Percentiles rank a stretch among this genome's conserved stretches.
Evolutionary conservation across 345 rosid species (phyloP).

Genomic region (Camelina sativa): DNA sequence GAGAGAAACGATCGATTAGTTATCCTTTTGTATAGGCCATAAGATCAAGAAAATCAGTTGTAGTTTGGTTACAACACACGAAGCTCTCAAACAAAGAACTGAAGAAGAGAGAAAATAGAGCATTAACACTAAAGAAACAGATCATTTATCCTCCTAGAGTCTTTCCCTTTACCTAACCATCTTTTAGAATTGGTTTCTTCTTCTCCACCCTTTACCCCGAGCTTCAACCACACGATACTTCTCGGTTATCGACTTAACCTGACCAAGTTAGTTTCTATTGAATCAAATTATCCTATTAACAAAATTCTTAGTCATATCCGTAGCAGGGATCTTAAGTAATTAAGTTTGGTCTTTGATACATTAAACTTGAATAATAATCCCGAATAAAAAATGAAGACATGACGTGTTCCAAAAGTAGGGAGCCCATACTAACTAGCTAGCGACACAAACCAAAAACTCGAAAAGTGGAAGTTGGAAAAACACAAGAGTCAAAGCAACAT

Average conservation of each 20-base stretch:
- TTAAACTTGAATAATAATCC: background rate
- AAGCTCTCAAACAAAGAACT: no score
- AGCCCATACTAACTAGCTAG: background rate
- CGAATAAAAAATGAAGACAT: background rate
- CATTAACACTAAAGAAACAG: no score
- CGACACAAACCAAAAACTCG: background rate
- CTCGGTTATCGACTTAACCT: background rate
- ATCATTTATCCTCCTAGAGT: no score
- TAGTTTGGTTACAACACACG: no score
- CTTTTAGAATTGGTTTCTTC: background rate
- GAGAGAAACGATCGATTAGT: no score
- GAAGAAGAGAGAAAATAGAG: no score
- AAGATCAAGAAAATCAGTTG: no score
- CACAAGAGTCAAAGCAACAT: background rate
- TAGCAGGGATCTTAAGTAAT: background rate
- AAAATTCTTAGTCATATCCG: background rate
- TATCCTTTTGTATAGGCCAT: no score
- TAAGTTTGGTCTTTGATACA: background rate
- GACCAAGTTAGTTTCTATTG: background rate
- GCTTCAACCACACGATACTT: background rate
- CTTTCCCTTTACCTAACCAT: background rate
- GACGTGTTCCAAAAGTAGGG: background rate
- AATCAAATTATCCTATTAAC: background rate
- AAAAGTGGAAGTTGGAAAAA: background rate
- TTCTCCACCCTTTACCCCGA: background rate